Conservation (phyloP, 2,329 filamentous ascomycete genomes). For the Tetracladium maxilliforme region DNA sequence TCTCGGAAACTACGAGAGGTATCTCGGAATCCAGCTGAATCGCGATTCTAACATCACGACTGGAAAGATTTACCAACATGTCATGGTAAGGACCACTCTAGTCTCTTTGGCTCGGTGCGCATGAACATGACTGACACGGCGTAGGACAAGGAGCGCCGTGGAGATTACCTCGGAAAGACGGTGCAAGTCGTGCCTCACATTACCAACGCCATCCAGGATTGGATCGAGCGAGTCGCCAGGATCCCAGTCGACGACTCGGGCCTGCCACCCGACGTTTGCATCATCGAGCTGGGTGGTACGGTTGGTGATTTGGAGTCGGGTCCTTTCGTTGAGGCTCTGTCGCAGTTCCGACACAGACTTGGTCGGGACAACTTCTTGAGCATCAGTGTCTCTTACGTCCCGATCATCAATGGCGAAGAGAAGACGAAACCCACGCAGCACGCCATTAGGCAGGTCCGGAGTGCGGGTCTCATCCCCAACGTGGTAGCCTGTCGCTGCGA, state of each 20-base stretch:
- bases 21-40: constrained; percentile 68
- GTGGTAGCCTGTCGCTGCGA: constrained; percentile 92
- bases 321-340: constrained; percentile 78
- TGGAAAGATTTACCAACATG: constrained; percentile 86
- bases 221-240: constrained; percentile 75
- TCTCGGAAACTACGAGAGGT: constrained; percentile 65
- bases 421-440: constrained; percentile 97
- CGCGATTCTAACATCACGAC: constrained; percentile 94
- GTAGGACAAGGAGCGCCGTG: constrained; percentile 27
- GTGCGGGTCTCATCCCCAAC: constrained; percentile 46
- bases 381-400: constrained; percentile 82
- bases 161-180: constrained; percentile 77
- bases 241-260: constrained; percentile 77
- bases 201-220: constrained; percentile 82
- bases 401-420: constrained; percentile 53
- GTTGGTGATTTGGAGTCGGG: constrained; percentile 75
- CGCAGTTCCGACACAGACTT: constrained; percentile 57
- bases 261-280: constrained; percentile 79
- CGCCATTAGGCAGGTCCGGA: constrained; percentile 72
- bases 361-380: constrained; percentile 73
- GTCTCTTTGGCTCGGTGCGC: too few relatives aligned
- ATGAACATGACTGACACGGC: too few relatives aligned
- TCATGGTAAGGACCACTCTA: too few relatives aligned
- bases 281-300: constrained; percentile 56
- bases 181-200: constrained; percentile 89